phyloP scores from a whole-genome alignment of 331 rosid genomes.

The Arachis monticola region DNA sequence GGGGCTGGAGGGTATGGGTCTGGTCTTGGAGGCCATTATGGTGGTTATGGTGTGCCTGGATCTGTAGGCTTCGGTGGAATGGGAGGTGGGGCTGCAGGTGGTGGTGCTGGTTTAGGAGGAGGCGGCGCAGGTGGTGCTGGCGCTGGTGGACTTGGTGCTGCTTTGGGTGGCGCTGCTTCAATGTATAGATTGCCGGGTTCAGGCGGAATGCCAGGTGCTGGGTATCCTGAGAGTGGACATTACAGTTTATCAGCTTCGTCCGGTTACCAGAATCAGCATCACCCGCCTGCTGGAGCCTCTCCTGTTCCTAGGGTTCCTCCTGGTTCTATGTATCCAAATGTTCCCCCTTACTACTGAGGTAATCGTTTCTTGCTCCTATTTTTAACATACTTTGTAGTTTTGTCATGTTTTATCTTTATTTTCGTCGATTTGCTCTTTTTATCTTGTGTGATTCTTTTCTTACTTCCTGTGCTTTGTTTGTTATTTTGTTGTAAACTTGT shows the following conservation, averaged over 20 bases:
- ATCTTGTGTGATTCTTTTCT: conserved; percentile 4
- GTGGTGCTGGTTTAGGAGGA: conserved; percentile 45
- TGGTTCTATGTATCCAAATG: conserved; percentile 84
- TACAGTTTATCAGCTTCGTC: conserved; percentile 61
- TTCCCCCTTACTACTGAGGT: conserved; percentile 93
- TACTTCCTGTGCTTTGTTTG: background rate
- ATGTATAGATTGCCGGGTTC: conserved; percentile 73
- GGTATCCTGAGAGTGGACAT: conserved; percentile 80
- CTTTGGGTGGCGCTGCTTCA: conserved; percentile 47
- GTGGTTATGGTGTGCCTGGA: conserved; percentile 51
- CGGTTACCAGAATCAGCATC: conserved; percentile 79
- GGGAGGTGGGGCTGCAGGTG: conserved; percentile 40
- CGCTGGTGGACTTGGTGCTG: conserved; percentile 48
- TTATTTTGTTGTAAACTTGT: background rate
- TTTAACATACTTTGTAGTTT: background rate
- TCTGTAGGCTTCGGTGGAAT: conserved; percentile 47
- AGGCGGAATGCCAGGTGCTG: conserved; percentile 71
- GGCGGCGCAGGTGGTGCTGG: conserved; percentile 46
- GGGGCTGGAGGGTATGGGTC: conserved; percentile 63
- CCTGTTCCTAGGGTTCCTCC: conserved; percentile 83
- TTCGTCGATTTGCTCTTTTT: no score
- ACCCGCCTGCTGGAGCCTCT: conserved; percentile 73
- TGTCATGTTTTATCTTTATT: background rate
- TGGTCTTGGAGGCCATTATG: conserved; percentile 58
- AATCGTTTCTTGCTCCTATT: conserved; percentile 22